Percentiles rank a stretch among this genome's conserved stretches.
phyloP scores from a whole-genome alignment of 2,329 filamentous ascomycete species.

The Furcasterigmium sp. region DNA sequence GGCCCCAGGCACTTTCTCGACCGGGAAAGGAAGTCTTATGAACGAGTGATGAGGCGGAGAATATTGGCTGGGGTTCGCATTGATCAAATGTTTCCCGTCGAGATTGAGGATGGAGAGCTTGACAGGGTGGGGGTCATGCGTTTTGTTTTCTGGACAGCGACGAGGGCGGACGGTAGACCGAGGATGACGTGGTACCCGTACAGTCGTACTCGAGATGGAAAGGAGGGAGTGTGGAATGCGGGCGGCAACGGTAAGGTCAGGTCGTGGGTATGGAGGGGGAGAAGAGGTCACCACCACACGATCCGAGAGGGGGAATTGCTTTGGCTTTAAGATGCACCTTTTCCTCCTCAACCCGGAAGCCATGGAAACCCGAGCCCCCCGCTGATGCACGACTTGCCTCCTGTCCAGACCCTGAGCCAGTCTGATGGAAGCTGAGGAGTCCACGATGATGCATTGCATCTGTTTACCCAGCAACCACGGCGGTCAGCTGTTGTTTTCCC shows the following conservation, averaged over 20 bases:
- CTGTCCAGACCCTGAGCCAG: too few relatives aligned
- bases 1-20: not conserved
- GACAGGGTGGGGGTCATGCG: not conserved
- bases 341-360: too few relatives aligned
- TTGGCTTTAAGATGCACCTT: too few relatives aligned
- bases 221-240: not conserved
- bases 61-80: constrained; percentile 1
- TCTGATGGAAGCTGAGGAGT: not conserved
- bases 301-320: too few relatives aligned
- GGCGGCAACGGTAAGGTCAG: too few relatives aligned
- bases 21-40: not conserved
- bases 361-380: too few relatives aligned
- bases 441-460: not conserved
- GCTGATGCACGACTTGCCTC: not conserved
- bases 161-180: not conserved
- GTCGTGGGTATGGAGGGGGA: too few relatives aligned
- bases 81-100: constrained; percentile 2
- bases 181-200: not conserved
- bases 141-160: too few relatives aligned
- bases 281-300: too few relatives aligned
- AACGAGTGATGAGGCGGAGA: not conserved
- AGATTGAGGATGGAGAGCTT: too few relatives aligned
- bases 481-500: constrained; percentile 1
- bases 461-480: not conserved
- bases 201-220: not conserved